Conservation (phyloP, 768 basidiomycete species). For the Kwoniella mangroviensis region DNA sequence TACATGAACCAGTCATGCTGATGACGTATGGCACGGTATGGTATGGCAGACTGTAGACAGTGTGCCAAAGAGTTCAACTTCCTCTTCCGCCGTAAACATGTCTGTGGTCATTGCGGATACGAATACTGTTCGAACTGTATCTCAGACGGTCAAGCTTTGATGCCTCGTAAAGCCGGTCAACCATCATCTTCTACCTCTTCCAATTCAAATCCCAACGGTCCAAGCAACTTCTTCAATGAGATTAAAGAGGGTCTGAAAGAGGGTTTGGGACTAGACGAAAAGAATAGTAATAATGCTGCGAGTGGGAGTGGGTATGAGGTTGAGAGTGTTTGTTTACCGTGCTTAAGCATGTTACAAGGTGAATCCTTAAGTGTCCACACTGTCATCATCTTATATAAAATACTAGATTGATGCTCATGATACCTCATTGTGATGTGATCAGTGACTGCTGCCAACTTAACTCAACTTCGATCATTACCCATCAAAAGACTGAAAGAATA, state of each 20-base stretch:
- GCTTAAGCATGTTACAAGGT: conserved; percentile 56
- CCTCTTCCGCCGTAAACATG: conserved; percentile 49
- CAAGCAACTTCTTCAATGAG: conserved; percentile 27
- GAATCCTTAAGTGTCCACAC: conserved; percentile 9
- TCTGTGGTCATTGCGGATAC: conserved; percentile 56
- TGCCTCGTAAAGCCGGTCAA: conserved; percentile 46
- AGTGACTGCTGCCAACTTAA: conserved; percentile 52
- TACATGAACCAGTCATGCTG: neutral
- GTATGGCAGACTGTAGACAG: conserved; percentile 48
- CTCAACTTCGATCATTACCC: conserved; percentile 47
- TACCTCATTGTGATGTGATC: neutral
- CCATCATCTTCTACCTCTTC: conserved; percentile 3
- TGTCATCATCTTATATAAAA: too few species aligned
- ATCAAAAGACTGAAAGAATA: conserved; percentile 56
- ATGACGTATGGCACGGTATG: neutral
- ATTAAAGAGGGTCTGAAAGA: conserved; percentile 34
- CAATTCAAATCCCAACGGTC: neutral
- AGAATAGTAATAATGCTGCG: conserved; percentile 11
- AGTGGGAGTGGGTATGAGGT: conserved; percentile 53
- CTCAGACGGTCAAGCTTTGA: conserved; percentile 53
- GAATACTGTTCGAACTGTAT: conserved; percentile 54
- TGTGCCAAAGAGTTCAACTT: conserved; percentile 55
- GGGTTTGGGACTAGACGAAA: conserved; percentile 39
- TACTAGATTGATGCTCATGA: too few species aligned
- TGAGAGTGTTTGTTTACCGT: conserved; percentile 52